phyloP scores from a whole-genome alignment of 345 rosid genomes.

The Linum usitatissimum region DNA sequence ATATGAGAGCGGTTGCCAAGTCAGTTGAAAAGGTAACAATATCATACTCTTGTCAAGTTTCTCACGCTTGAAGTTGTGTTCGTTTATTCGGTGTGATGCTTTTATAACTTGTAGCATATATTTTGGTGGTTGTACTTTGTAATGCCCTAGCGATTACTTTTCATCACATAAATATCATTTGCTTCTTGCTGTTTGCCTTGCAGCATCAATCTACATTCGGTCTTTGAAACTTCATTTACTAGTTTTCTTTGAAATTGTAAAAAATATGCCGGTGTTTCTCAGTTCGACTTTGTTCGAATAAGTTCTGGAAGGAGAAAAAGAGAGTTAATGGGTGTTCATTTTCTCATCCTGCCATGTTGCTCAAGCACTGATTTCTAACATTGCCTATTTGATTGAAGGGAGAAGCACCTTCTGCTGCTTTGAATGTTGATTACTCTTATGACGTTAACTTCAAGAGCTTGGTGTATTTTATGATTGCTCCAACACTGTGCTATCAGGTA shows the following conservation, averaged over 20 bases:
- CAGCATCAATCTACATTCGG: too few relatives aligned
- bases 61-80: not conserved
- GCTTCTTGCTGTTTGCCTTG: not conserved
- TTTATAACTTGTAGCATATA: not conserved
- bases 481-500: slow-evolving; percentile 98
- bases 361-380: not conserved
- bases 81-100: not conserved
- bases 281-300: not conserved
- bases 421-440: slow-evolving; percentile 29
- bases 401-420: slow-evolving; percentile 17
- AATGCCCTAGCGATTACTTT: not conserved
- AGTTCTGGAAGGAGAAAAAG: not conserved
- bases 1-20: slow-evolving; percentile 60
- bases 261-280: not conserved
- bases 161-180: not conserved
- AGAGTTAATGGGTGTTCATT: not conserved
- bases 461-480: slow-evolving; percentile 93
- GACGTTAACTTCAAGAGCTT: slow-evolving; percentile 61
- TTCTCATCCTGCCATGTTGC: slow-evolving; percentile 1
- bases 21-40: slow-evolving; percentile 50
- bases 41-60: not conserved
- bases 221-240: not conserved
- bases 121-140: not conserved
- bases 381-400: slow-evolving; percentile 34
- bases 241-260: not conserved